Conservation (phyloP, 805 yeast species). For the Scheffersomyces stipitis region DNA sequence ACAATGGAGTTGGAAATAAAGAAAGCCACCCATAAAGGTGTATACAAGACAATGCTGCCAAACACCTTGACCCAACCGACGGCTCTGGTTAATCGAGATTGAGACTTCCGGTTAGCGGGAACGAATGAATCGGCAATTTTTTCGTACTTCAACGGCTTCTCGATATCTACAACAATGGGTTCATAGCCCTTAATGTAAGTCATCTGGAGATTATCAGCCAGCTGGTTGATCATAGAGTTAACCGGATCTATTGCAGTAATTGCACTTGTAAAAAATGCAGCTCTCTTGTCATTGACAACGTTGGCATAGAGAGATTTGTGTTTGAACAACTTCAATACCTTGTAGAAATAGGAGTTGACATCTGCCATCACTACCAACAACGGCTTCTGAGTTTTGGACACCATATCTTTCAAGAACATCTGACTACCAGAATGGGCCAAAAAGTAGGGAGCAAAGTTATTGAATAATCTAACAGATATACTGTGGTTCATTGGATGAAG, state of each 20-base stretch:
- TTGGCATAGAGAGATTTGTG: conserved; percentile 67
- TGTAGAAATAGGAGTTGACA: conserved; percentile 56
- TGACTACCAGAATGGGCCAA: conserved; percentile 75
- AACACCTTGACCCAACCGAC: conserved; percentile 45
- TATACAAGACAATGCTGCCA: conserved; percentile 45
- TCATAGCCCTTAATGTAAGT: conserved; percentile 51
- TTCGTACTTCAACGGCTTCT: conserved; percentile 38
- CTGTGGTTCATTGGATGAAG: conserved; percentile 46
- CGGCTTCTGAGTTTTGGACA: conserved; percentile 38
- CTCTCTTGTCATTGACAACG: conserved; percentile 74
- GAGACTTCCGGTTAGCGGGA: neutral
- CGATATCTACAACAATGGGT: conserved; percentile 56
- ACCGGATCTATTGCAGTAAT: conserved; percentile 65
- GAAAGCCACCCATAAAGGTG: conserved; percentile 67
- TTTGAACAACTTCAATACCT: conserved; percentile 54
- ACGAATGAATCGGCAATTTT: conserved; percentile 5
- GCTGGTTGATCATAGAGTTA: conserved; percentile 44
- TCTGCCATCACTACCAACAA: conserved; percentile 66
- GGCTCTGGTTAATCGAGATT: no score
- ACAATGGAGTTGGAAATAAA: conserved; percentile 44
- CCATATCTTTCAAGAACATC: conserved; percentile 56
- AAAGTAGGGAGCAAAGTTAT: conserved; percentile 60
- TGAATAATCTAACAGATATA: conserved; percentile 53
- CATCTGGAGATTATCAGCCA: conserved; percentile 37
- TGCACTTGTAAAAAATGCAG: conserved; percentile 82